Conservation (phyloP, 345 rosid genomes). For the Ricinus communis region DNA sequence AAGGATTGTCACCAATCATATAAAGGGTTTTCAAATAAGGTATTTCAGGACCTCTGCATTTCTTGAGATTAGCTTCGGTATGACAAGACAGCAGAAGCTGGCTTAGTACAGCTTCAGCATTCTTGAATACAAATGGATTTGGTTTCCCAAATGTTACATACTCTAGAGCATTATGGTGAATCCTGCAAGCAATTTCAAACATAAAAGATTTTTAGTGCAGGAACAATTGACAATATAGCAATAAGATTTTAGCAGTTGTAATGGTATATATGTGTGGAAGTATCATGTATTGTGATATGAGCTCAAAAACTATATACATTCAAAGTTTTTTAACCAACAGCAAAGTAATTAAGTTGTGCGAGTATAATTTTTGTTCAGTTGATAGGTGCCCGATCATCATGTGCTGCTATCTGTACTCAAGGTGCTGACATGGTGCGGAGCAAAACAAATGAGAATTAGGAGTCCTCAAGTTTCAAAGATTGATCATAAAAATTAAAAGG, state of each 20-base stretch:
- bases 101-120: conserved; percentile 38
- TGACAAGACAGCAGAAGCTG: conserved; percentile 27
- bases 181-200: conserved; percentile 27
- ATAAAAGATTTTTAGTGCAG: neutral
- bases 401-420: neutral
- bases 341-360: neutral
- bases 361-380: neutral
- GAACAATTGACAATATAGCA: neutral
- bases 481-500: too few species aligned
- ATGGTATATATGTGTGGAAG: too few species aligned
- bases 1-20: conserved; percentile 51
- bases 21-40: conserved; percentile 37
- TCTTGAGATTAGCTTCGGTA: conserved; percentile 8
- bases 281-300: neutral
- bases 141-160: conserved; percentile 45
- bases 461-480: neutral
- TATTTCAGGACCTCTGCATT: conserved; percentile 8
- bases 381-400: neutral
- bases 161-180: conserved; percentile 37
- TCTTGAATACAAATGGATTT: conserved; percentile 44
- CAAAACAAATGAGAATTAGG: neutral
- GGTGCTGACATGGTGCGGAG: neutral
- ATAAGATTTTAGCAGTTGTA: neutral
- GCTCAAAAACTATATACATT: neutral
- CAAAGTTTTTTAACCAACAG: neutral